Conservation (phyloP, 495 filamentous ascomycete genomes). For the Penicillium soppii region DNA sequence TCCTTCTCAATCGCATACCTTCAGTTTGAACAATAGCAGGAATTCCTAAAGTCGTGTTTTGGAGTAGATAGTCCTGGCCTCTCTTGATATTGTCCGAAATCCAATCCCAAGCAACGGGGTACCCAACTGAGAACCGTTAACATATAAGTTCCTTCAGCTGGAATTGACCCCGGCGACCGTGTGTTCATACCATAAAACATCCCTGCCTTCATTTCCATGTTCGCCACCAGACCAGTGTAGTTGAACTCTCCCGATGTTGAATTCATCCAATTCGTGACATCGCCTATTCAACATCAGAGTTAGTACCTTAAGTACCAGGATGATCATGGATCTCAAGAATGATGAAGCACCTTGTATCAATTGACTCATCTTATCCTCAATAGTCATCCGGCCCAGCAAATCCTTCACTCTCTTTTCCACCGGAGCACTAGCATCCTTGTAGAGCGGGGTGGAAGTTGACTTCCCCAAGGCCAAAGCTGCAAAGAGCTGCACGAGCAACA, state of each 20-base stretch:
- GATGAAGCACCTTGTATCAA: slow-evolving; percentile 53
- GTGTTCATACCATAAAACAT: slow-evolving; percentile 54
- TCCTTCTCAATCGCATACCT: slow-evolving; percentile 25
- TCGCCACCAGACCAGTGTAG: slow-evolving; percentile 59
- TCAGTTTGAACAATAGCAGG: slow-evolving; percentile 70
- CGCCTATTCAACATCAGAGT: slow-evolving; percentile 36
- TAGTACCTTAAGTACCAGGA: background rate
- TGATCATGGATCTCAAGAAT: background rate
- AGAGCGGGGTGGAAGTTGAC: slow-evolving; percentile 31
- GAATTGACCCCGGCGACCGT: no score
- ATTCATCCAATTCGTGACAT: slow-evolving; percentile 71
- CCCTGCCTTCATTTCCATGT: slow-evolving; percentile 61
- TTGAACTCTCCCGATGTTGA: slow-evolving; percentile 58
- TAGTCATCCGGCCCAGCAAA: slow-evolving; percentile 65
- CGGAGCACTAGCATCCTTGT: slow-evolving; percentile 61
- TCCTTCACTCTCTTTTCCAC: slow-evolving; percentile 63
- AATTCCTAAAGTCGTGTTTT: slow-evolving; percentile 65
- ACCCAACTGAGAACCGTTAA: slow-evolving; percentile 49
- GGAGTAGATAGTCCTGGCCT: slow-evolving; percentile 62
- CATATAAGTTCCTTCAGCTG: background rate
- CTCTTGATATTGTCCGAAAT: slow-evolving; percentile 57
- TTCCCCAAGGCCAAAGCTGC: slow-evolving; percentile 20
- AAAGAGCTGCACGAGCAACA: slow-evolving; percentile 32
- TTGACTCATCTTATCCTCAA: slow-evolving; percentile 68
- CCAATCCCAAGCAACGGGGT: slow-evolving; percentile 61